These are phyloP conservation scores for Akanthomyces uredinophilus DNA, from an alignment of 2,329 filamentous ascomycete genomes.

Conservation along the genomic window DNA sequence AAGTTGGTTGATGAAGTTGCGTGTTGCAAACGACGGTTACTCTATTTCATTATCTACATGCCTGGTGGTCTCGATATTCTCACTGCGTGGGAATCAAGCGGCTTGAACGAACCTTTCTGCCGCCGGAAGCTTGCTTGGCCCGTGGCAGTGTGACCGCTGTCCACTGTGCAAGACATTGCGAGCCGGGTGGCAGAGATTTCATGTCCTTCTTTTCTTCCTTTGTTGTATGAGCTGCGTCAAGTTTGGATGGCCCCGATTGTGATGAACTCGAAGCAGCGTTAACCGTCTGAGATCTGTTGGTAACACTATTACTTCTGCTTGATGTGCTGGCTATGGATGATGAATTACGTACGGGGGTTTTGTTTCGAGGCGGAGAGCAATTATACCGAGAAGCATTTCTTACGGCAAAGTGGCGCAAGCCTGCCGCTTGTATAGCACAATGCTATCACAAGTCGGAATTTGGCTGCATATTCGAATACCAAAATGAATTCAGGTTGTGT, in stretches of 20 bases:
- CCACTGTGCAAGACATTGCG: background rate
- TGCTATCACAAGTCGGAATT: conserved; percentile 12
- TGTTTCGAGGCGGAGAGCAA: conserved; percentile 12
- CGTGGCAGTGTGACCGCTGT: background rate
- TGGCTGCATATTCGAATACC: conserved; percentile 15
- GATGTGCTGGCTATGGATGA: conserved; percentile 14
- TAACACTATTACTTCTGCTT: conserved; percentile 8
- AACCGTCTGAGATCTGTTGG: conserved; percentile 9
- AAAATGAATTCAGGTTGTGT: conserved; percentile 15
- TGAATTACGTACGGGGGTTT: conserved; percentile 14
- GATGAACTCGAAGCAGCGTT: conserved; percentile 12
- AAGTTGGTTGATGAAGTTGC: conserved; percentile 7
- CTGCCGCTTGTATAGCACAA: conserved; percentile 13
- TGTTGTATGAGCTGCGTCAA: conserved; percentile 16
- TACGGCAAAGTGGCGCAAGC: conserved; percentile 12
- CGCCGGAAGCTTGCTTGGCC: background rate
- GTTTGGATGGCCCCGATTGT: conserved; percentile 15
- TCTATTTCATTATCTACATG: conserved; percentile 13
- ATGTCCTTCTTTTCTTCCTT: conserved; percentile 20
- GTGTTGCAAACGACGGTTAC: conserved; percentile 13
- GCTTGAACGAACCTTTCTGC: background rate
- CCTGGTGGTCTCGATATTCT: conserved; percentile 4
- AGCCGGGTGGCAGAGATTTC: conserved; percentile 8
- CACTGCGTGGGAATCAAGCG: background rate
- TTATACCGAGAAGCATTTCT: conserved; percentile 14